Conservation (phyloP, 495 filamentous ascomycete species). For the Podospora appendiculata region DNA sequence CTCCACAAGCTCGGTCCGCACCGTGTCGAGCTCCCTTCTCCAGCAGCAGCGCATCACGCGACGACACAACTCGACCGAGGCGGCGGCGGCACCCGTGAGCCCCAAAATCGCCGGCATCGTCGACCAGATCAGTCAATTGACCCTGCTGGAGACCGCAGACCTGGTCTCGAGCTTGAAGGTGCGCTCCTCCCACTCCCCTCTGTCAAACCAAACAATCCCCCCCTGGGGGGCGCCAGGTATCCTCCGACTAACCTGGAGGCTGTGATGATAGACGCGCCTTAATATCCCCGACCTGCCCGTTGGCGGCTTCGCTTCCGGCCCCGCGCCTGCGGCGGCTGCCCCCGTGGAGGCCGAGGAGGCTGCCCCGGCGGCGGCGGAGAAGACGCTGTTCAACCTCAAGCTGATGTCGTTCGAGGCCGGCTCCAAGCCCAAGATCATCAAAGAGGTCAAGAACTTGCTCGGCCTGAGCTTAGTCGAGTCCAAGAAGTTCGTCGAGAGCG, state of each 20-base stretch:
- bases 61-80: slow-evolving; percentile 68
- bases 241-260: background rate
- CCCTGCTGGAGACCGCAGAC: slow-evolving; percentile 92
- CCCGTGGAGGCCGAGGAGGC: slow-evolving; percentile 70
- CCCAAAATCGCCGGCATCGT: slow-evolving; percentile 91
- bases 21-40: slow-evolving; percentile 33
- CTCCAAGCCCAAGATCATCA: slow-evolving; percentile 97
- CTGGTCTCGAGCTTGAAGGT: slow-evolving; percentile 88
- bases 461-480: slow-evolving; percentile 95
- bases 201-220: too few species aligned
- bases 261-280: slow-evolving; percentile 61
- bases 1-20: slow-evolving; percentile 17
- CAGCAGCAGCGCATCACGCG: slow-evolving; percentile 33
- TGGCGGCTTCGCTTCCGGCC: slow-evolving; percentile 63
- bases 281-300: slow-evolving; percentile 98
- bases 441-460: slow-evolving; percentile 95
- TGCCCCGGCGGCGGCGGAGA: slow-evolving; percentile 79
- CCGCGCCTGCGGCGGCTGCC: slow-evolving; percentile 54
- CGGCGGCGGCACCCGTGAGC: slow-evolving; percentile 47
- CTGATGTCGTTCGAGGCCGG: slow-evolving; percentile 78
- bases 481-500: slow-evolving; percentile 99
- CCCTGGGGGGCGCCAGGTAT: background rate
- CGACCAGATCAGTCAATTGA: slow-evolving; percentile 97
- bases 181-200: background rate
- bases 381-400: slow-evolving; percentile 95